Conservation (phyloP, 1,284 basidiomycete species). For the Wolfiporia cocos region DNA sequence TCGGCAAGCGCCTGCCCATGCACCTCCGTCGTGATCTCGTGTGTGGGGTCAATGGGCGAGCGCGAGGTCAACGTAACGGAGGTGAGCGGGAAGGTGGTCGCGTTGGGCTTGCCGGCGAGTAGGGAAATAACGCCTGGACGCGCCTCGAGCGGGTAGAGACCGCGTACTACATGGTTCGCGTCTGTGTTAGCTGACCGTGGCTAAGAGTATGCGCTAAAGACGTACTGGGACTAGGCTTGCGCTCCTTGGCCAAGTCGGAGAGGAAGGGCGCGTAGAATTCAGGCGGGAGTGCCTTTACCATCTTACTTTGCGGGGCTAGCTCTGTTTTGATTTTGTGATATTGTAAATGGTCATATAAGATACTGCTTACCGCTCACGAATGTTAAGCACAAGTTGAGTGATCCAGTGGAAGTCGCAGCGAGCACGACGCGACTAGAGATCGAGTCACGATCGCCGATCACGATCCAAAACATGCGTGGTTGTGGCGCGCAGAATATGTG, state of each 20-base stretch:
- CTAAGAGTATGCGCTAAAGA: background rate
- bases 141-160: slow-evolving; percentile 71
- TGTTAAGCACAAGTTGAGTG: too few species aligned
- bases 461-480: too few species aligned
- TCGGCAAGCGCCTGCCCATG: slow-evolving; percentile 50
- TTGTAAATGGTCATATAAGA: too few species aligned
- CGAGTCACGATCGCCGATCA: too few species aligned
- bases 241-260: slow-evolving; percentile 49
- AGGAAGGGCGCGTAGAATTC: slow-evolving; percentile 51
- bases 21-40: slow-evolving; percentile 44
- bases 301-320: too few species aligned
- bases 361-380: too few species aligned
- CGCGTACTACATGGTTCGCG: slow-evolving; percentile 24
- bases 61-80: slow-evolving; percentile 57
- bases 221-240: slow-evolving; percentile 58
- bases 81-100: slow-evolving; percentile 86
- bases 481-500: too few species aligned
- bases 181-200: background rate
- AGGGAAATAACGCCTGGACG: slow-evolving; percentile 82
- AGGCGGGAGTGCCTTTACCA: slow-evolving; percentile 36
- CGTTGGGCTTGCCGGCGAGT: slow-evolving; percentile 85
- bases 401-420: too few species aligned
- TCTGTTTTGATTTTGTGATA: too few species aligned
- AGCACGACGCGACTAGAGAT: too few species aligned
- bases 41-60: slow-evolving; percentile 37